These are phyloP conservation scores for Cladosporium sp. DNA, from an alignment of 2,329 filamentous ascomycete genomes.

Conservation along the genomic window DNA sequence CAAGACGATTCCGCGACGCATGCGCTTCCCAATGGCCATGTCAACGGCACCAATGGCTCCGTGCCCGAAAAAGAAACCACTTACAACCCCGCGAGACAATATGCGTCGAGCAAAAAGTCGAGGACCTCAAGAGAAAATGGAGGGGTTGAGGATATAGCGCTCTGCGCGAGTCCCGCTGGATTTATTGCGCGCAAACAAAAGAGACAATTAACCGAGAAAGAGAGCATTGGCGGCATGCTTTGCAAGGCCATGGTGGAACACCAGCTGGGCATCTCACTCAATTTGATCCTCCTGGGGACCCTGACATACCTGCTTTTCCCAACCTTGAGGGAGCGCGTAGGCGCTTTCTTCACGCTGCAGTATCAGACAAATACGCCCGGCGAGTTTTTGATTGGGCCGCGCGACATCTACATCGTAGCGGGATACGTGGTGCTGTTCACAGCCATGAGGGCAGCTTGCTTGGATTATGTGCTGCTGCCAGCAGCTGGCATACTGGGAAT, in stretches of 20 bases:
- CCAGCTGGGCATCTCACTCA: constrained; percentile 69
- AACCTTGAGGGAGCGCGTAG: constrained; percentile 73
- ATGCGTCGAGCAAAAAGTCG: neutral
- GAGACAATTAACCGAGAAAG: constrained; percentile 26
- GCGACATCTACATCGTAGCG: constrained; percentile 75
- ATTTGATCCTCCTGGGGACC: constrained; percentile 78
- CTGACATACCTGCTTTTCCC: constrained; percentile 82
- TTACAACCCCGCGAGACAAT: neutral
- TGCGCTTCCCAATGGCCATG: neutral
- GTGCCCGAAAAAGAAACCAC: neutral
- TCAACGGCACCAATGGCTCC: constrained; percentile 5
- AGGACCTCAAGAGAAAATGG: neutral
- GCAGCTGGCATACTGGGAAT: constrained; percentile 73
- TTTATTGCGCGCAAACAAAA: constrained; percentile 12
- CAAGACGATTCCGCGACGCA: neutral
- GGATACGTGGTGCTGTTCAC: constrained; percentile 85
- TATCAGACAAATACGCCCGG: constrained; percentile 57
- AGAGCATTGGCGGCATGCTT: constrained; percentile 36
- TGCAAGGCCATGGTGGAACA: constrained; percentile 42
- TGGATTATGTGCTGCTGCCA: constrained; percentile 85
- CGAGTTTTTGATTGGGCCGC: constrained; percentile 72
- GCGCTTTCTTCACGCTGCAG: constrained; percentile 83
- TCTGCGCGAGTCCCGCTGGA: constrained; percentile 28
- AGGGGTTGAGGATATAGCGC: constrained; percentile 26
- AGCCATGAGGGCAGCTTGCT: constrained; percentile 75